Evolutionary conservation across 2,329 filamentous ascomycete genomes (phyloP).

Genomic region (Emmonsiellopsis sp.): DNA sequence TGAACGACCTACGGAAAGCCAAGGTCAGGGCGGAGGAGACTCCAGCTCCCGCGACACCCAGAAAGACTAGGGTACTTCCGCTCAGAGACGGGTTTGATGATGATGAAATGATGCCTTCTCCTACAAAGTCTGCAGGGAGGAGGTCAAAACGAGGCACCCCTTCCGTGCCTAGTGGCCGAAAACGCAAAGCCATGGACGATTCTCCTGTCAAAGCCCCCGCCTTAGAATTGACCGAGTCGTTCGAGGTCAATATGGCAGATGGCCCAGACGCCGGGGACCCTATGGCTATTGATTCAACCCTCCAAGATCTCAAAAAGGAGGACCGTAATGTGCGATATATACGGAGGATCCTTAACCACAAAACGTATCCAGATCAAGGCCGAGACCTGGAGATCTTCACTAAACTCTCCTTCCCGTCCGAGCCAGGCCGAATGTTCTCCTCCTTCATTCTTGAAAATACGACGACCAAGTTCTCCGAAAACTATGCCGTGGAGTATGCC

Average conservation of each 20-base stretch:
- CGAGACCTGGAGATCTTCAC: slow-evolving; percentile 48
- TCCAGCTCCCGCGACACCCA: slow-evolving; percentile 41
- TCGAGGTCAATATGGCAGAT: slow-evolving; percentile 16
- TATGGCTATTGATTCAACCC: slow-evolving; percentile 17
- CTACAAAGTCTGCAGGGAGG: slow-evolving; percentile 39
- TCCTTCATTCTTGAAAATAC: slow-evolving; percentile 47
- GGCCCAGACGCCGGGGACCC: slow-evolving; percentile 18
- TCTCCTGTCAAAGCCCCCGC: slow-evolving; percentile 41
- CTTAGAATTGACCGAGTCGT: slow-evolving; percentile 31
- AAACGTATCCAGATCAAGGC: slow-evolving; percentile 38
- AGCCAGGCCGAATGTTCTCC: slow-evolving; percentile 40
- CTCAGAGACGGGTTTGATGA: slow-evolving; percentile 58
- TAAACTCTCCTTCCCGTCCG: slow-evolving; percentile 45
- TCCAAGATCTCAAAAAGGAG: slow-evolving; percentile 15
- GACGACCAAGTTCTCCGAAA: slow-evolving; percentile 32
- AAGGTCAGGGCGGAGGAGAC: slow-evolving; percentile 29
- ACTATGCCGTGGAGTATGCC: slow-evolving; percentile 42
- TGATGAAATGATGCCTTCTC: slow-evolving; percentile 49
- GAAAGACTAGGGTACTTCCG: slow-evolving; percentile 38
- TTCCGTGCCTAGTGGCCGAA: slow-evolving; percentile 49
- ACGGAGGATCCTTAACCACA: slow-evolving; percentile 48
- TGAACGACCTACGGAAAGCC: slow-evolving; percentile 32
- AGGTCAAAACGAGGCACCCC: slow-evolving; percentile 47
- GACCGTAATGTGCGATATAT: slow-evolving; percentile 33
- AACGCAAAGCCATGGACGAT: slow-evolving; percentile 42